Evolutionary conservation across 2,329 filamentous ascomycete species (phyloP), one percentile per base, ranked within the genome.

Genomic region (Dactylella cylindrospora): DNA sequence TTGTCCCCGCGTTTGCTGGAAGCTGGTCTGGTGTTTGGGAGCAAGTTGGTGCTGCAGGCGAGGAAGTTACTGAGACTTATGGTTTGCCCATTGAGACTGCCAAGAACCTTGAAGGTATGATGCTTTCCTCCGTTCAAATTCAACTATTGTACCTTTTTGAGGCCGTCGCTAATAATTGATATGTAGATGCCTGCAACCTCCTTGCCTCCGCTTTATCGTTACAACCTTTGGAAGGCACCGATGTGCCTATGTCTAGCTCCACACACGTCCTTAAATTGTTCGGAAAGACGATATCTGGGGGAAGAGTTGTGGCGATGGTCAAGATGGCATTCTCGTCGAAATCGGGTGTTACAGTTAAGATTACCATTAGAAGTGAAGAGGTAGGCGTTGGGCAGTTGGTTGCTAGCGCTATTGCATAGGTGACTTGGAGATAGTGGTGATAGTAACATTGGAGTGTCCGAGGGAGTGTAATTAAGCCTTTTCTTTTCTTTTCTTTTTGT

Each of bases 11-110:
- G 1, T 98, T 95, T 73, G 90, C 90, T 13, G 87, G 90, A 72
- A 95, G 89, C 78, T 98, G 97, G 72, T 89, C 88, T 71, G 89
- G 95, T 70, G 82, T 97, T 40, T 98, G 91, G 91, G 89, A 95
- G 73, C 88, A 95, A 74, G 83, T 91, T 47, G 89, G 88, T 47
- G 86, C 88, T n/a, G 79, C 86, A 22, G 90, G 90, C 45, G 89
- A 95, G 70, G 88, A 95, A 72, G 86, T 87, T 3, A 87, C 88
- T 66, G 93, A 97, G 77, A 98, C 91, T 29, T 69, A 68, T 40
- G 66, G 66, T 19, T 47, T 77, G 95, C 72, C 89, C 91, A 74
- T 78, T 96, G 67, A 84, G 84, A 86, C 86, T 68, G 84, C 93
- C 71, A 95, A 94, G 83, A 90, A 87, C 71, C 94, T 98, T 75